Evolutionary conservation across 73 alveolate species (phyloP).

Genomic region (Stentor roeselii): DNA sequence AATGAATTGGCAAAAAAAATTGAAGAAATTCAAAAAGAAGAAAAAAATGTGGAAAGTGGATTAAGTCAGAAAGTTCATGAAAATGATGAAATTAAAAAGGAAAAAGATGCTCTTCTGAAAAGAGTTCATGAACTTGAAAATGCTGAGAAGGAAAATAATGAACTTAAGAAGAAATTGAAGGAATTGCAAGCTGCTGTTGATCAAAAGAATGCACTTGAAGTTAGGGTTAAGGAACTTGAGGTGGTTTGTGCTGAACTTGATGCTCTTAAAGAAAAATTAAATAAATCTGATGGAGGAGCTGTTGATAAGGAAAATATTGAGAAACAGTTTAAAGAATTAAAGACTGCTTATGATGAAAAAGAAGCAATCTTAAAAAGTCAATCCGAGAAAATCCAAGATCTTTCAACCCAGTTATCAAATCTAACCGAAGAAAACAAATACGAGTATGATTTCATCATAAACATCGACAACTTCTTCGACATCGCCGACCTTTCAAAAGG

Average conservation of each 20-base stretch:
- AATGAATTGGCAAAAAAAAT: constrained; percentile 31
- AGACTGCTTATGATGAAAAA: not conserved
- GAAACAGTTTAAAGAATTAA: not conserved
- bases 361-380: not conserved
- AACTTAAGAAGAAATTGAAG: not conserved
- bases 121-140: not conserved
- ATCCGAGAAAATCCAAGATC: not conserved
- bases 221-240: not conserved
- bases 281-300: not conserved
- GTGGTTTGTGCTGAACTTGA: not conserved
- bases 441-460: not conserved
- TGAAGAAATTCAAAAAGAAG: constrained; percentile 23
- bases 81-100: not conserved
- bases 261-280: not conserved
- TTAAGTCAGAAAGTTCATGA: constrained; percentile 2
- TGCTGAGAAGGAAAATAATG: not conserved
- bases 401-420: not conserved
- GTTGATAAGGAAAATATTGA: not conserved
- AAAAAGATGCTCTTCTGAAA: constrained; percentile 17
- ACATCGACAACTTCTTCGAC: too few species aligned
- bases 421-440: not conserved
- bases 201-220: not conserved
- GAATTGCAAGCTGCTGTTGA: constrained; percentile 16
- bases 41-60: constrained; percentile 34
- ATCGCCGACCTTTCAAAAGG: too few species aligned